Evolutionary conservation across 257 asterid genomes (phyloP).

Genomic region (Solanum rostratum): DNA sequence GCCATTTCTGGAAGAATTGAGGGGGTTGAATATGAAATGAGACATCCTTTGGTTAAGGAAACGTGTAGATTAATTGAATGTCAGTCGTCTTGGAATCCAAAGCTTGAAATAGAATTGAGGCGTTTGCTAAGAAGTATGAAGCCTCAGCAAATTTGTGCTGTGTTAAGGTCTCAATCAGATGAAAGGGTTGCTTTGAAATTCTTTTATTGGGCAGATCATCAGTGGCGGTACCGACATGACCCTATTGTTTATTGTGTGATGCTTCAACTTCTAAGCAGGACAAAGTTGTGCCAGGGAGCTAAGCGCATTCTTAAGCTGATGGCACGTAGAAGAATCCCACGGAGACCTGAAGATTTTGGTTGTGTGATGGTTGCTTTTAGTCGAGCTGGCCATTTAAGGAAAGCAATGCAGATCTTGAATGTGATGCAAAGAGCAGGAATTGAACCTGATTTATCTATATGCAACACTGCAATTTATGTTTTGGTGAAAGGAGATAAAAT

Average conservation of each 20-base stretch:
- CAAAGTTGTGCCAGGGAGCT: conserved; percentile 90
- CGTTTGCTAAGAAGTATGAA: conserved; percentile 52
- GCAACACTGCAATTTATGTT: conserved; percentile 74
- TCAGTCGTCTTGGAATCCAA: conserved; percentile 56
- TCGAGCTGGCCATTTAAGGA: conserved; percentile 79
- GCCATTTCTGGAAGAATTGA: conserved; percentile 17
- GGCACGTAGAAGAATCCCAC: conserved; percentile 46
- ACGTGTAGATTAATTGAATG: conserved; percentile 50
- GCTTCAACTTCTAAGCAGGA: conserved; percentile 71
- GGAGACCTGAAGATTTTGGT: conserved; percentile 65
- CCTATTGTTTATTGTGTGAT: conserved; percentile 57
- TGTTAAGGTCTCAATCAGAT: conserved; percentile 57
- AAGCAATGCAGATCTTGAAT: conserved; percentile 69
- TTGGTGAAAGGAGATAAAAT: conserved; percentile 67
- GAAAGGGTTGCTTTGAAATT: conserved; percentile 73
- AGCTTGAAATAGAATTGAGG: conserved; percentile 61
- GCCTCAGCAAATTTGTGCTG: conserved; percentile 76
- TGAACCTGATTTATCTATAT: conserved; percentile 49
- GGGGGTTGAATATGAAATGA: conserved; percentile 45
- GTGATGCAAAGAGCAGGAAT: conserved; percentile 70
- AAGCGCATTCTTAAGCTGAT: conserved; percentile 69
- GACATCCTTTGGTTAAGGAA: conserved; percentile 83
- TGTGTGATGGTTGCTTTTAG: conserved; percentile 89
- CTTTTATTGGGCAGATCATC: conserved; percentile 89
- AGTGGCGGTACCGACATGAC: conserved; percentile 81